A percentile compares a stretch with the other conserved stretches of the same genome.
phyloP scores from a whole-genome alignment of 805 yeast species.

The Candida anglica region DNA sequence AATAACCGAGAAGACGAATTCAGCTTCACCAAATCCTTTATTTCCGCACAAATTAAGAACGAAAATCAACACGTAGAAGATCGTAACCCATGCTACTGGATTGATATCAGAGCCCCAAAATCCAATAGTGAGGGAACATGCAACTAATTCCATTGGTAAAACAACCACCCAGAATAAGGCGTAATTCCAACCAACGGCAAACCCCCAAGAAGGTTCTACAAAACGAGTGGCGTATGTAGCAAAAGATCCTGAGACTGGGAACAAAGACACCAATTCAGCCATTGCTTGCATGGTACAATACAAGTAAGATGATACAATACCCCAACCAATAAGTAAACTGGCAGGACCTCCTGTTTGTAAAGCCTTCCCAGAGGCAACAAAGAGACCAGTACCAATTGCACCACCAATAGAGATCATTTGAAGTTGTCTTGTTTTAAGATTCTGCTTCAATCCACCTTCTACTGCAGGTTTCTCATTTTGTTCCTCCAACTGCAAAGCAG shows the following conservation, averaged over 20 bases:
- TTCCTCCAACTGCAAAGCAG: background rate
- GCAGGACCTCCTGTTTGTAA: conserved; percentile 33
- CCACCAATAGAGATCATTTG: conserved; percentile 41
- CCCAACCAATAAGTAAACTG: conserved; percentile 36
- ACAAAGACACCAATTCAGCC: conserved; percentile 35
- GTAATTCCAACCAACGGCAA: conserved; percentile 44
- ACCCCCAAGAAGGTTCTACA: conserved; percentile 42
- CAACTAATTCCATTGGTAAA: conserved; percentile 40
- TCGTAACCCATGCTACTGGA: conserved; percentile 60
- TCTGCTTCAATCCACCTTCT: conserved; percentile 13
- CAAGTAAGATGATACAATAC: conserved; percentile 34
- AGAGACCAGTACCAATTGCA: conserved; percentile 39
- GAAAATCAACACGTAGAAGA: conserved; percentile 47
- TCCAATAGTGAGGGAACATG: conserved; percentile 36
- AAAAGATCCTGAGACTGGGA: conserved; percentile 39
- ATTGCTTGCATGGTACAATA: conserved; percentile 42
- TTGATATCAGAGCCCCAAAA: conserved; percentile 37
- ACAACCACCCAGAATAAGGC: conserved; percentile 43
- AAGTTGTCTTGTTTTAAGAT: conserved; percentile 26
- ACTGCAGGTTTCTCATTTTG: background rate
- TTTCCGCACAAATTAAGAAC: conserved; percentile 48
- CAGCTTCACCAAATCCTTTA: conserved; percentile 60
- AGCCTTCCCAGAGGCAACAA: conserved; percentile 37
- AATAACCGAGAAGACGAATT: conserved; percentile 60
- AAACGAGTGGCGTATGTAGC: conserved; percentile 38